Conservation (phyloP, 176 grass and related monocot species). For the Musa itinerans region DNA sequence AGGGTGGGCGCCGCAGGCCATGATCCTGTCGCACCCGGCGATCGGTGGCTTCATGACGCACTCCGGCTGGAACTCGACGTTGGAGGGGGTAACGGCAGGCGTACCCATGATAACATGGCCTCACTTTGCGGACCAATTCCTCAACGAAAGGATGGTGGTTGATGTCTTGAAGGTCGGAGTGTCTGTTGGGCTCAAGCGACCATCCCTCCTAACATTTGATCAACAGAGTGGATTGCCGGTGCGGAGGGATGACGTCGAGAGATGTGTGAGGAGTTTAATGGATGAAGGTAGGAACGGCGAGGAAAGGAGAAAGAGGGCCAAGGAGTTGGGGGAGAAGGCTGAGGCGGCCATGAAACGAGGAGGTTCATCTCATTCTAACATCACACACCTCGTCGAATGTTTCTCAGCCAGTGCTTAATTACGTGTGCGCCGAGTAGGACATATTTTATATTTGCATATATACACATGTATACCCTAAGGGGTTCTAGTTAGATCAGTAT, state of each 20-base stretch:
- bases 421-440: no score
- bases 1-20: not conserved
- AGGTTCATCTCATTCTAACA: not conserved
- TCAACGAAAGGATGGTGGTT: conserved; percentile 43
- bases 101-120: conserved; percentile 69
- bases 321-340: not conserved
- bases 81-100: conserved; percentile 31
- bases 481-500: no score
- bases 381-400: not conserved
- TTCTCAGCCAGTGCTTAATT: not conserved
- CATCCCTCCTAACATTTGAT: not conserved
- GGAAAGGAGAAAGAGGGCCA: not conserved
- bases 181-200: not conserved
- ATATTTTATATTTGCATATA: no score
- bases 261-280: not conserved
- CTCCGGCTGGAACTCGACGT: conserved; percentile 61
- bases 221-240: not conserved
- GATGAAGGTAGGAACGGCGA: not conserved
- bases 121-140: conserved; percentile 53
- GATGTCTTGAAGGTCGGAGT: conserved; percentile 45
- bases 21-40: conserved; percentile 25
- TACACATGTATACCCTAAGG: no score
- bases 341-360: not conserved
- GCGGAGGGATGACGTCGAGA: not conserved
- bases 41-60: conserved; percentile 65